These are phyloP conservation scores for Thalassiosira livingstoniorum DNA, from an alignment of 352 stramenopile genomes.

Conservation along the genomic window DNA sequence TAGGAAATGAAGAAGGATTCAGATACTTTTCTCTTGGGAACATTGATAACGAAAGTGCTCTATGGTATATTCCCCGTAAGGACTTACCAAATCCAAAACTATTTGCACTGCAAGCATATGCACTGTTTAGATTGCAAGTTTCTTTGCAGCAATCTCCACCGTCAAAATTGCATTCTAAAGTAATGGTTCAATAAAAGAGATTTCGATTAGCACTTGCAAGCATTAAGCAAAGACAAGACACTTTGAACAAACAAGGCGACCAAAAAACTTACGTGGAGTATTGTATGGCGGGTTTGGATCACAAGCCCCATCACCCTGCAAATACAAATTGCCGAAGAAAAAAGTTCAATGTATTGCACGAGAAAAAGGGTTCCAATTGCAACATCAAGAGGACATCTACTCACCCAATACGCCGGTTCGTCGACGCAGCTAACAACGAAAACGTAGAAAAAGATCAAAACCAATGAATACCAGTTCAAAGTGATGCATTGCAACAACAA, in stretches of 20 bases:
- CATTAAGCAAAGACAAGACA: background rate
- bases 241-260: background rate
- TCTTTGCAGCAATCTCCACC: constrained; percentile 51
- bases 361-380: background rate
- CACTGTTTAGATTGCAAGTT: constrained; percentile 37
- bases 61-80: no score
- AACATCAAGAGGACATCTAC: background rate
- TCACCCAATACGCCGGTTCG: background rate
- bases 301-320: constrained; percentile 63
- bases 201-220: background rate
- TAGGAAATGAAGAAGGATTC: no score
- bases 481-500: no score
- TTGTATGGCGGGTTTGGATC: constrained; percentile 47
- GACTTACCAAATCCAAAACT: no score
- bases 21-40: no score
- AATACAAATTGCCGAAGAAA: no score
- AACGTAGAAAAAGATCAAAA: background rate
- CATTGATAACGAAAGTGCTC: no score
- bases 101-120: constrained; percentile 41
- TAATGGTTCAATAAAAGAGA: constrained; percentile 1
- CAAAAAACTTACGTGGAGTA: background rate
- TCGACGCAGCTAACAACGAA: background rate
- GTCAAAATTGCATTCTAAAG: constrained; percentile 51
- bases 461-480: background rate
- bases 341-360: no score